Evolutionary conservation across 129 eudicot genomes (phyloP).

Genomic region (Lonicera japonica): DNA sequence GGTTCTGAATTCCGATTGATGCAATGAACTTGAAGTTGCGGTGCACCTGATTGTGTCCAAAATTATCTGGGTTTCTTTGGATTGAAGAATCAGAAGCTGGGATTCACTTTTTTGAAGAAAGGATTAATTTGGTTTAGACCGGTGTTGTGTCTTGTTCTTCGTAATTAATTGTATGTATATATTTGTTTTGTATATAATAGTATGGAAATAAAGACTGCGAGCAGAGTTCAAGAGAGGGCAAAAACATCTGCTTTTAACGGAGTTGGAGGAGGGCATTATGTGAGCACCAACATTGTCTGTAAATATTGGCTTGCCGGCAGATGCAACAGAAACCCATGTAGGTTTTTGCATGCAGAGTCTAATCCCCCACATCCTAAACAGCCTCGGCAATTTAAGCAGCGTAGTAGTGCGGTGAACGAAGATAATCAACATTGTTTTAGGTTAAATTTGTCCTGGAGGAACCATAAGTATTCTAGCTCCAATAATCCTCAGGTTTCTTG

Average conservation of each 20-base stretch:
- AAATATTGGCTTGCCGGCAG: slow-evolving; percentile 30
- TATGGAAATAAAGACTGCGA: slow-evolving; percentile 2
- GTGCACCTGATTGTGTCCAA: background rate
- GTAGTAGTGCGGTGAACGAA: background rate
- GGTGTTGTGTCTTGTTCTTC: background rate
- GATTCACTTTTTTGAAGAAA: too few relatives aligned
- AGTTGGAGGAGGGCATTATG: background rate
- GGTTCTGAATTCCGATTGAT: background rate
- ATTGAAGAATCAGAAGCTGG: background rate
- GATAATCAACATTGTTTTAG: background rate
- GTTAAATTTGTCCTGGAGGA: slow-evolving; percentile 14
- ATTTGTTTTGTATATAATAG: slow-evolving; percentile 1
- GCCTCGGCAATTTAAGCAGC: background rate
- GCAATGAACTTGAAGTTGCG: background rate
- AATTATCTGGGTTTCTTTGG: background rate
- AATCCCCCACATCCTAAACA: slow-evolving; percentile 1
- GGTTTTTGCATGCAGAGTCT: slow-evolving; percentile 18
- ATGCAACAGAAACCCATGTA: slow-evolving; percentile 34
- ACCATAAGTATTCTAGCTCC: slow-evolving; percentile 2
- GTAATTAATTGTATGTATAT: background rate
- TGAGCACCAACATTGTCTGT: slow-evolving; percentile 16
- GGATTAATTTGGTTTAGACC: background rate
- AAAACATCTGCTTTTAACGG: background rate
- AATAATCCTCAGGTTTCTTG: background rate
- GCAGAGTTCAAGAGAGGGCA: background rate